These are phyloP conservation scores for Calonectria multiphialidica DNA, from an alignment of 2,329 filamentous ascomycete species.

Conservation along the genomic window DNA sequence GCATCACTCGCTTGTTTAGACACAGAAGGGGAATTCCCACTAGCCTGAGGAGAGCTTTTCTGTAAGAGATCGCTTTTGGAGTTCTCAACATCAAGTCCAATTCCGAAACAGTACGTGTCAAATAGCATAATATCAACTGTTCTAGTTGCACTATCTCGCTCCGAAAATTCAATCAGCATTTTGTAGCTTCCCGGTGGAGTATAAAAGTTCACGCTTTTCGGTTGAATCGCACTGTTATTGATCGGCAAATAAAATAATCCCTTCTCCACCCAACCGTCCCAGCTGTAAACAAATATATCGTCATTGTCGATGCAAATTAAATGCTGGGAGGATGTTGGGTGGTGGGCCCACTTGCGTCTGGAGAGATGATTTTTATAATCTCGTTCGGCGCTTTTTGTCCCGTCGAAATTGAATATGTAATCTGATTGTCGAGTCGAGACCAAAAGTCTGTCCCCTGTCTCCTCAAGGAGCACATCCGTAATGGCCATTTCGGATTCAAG, in stretches of 20 bases:
- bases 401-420: slow-evolving; percentile 43
- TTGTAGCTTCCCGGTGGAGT: neutral
- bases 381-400: slow-evolving; percentile 29
- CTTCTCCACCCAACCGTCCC: slow-evolving; percentile 44
- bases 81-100: neutral
- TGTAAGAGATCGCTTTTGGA: too few relatives aligned
- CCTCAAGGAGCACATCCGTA: slow-evolving; percentile 40
- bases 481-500: slow-evolving; percentile 41
- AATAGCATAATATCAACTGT: slow-evolving; percentile 16
- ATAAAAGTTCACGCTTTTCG: slow-evolving; percentile 37
- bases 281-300: slow-evolving; percentile 39
- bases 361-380: slow-evolving; percentile 1
- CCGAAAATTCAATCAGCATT: neutral
- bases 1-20: too few relatives aligned
- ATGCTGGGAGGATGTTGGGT: slow-evolving; percentile 37
- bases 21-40: neutral
- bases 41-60: neutral
- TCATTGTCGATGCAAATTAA: slow-evolving; percentile 44
- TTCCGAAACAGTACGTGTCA: slow-evolving; percentile 9
- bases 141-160: slow-evolving; percentile 11
- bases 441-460: slow-evolving; percentile 42
- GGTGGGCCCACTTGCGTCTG: slow-evolving; percentile 33
- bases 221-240: slow-evolving; percentile 20
- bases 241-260: slow-evolving; percentile 16
- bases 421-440: slow-evolving; percentile 48